phyloP scores from a whole-genome alignment of 1,284 basidiomycete genomes.

The Sporisorium iseilematis-ciliati region DNA sequence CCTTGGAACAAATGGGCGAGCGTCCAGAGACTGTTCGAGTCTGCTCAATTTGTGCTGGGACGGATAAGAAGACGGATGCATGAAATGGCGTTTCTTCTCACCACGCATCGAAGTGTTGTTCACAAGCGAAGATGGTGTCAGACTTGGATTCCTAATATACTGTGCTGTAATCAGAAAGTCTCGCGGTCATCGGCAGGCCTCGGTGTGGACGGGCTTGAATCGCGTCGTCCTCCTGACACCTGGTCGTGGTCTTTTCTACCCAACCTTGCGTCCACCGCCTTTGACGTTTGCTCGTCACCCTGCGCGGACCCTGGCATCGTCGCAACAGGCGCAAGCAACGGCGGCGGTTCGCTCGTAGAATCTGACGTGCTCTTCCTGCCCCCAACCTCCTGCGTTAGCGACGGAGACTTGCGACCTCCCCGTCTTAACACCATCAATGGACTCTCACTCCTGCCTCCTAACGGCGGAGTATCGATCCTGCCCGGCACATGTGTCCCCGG shows the following conservation, averaged over 20 bases:
- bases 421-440: conserved; percentile 9
- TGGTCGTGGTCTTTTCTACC: background rate
- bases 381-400: background rate
- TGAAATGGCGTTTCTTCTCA: too few species aligned
- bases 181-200: conserved; percentile 40
- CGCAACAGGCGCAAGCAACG: conserved; percentile 29
- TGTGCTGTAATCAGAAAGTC: conserved; percentile 7
- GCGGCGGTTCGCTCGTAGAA: conserved; percentile 5
- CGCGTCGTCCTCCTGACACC: conserved; percentile 8
- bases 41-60: too few species aligned
- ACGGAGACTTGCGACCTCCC: conserved; percentile 11
- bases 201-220: conserved; percentile 33
- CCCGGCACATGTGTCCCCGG: conserved; percentile 32
- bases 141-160: too few species aligned
- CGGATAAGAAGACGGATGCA: too few species aligned
- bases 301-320: conserved; percentile 8
- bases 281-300: too few species aligned
- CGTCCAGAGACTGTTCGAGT: too few species aligned
- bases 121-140: too few species aligned
- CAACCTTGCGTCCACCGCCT: background rate
- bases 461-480: conserved; percentile 40
- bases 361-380: background rate
- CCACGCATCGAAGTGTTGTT: too few species aligned
- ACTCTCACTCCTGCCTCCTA: conserved; percentile 11
- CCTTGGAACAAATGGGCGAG: too few species aligned